Evolutionary conservation across 768 basidiomycete genomes (phyloP).

Genomic region (Mycena crocata): DNA sequence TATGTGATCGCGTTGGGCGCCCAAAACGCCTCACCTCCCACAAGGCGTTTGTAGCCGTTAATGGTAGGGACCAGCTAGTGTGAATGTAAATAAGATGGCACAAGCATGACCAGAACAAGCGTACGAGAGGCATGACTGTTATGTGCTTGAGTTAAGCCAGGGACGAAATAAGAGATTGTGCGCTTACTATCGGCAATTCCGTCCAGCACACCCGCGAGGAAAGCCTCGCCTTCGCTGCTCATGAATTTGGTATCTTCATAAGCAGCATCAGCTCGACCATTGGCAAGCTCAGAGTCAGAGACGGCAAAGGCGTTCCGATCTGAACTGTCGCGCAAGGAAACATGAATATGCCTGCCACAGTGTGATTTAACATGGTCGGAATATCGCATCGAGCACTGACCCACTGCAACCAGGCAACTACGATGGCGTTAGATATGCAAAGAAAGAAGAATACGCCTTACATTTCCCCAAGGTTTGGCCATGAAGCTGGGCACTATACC

Average conservation of each 20-base stretch:
- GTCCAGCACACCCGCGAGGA: slow-evolving; percentile 92
- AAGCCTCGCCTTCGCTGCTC: slow-evolving; percentile 87
- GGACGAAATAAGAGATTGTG: background rate
- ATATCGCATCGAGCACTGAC: slow-evolving; percentile 51
- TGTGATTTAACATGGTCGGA: slow-evolving; percentile 3
- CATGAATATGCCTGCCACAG: slow-evolving; percentile 83
- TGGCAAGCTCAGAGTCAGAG: slow-evolving; percentile 65
- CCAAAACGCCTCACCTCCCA: slow-evolving; percentile 94
- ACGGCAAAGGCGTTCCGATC: slow-evolving; percentile 88
- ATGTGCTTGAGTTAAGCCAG: slow-evolving; percentile 3
- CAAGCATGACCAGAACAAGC: slow-evolving; percentile 22
- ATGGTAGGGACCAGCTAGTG: slow-evolving; percentile 85
- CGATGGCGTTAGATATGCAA: slow-evolving; percentile 13
- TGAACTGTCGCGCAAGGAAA: slow-evolving; percentile 76
- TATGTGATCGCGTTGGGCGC: slow-evolving; percentile 94
- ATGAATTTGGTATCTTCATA: slow-evolving; percentile 88
- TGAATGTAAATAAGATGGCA: background rate
- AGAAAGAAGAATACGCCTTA: slow-evolving; percentile 51
- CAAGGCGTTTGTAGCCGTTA: slow-evolving; percentile 97
- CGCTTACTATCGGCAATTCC: slow-evolving; percentile 88
- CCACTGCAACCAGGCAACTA: slow-evolving; percentile 97
- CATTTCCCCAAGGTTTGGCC: slow-evolving; percentile 97
- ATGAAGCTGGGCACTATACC: slow-evolving; percentile 96
- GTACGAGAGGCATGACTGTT: slow-evolving; percentile 85
- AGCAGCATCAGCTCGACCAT: slow-evolving; percentile 76